phyloP scores from a whole-genome alignment of 202 grass and related monocot genomes.

The Digitaria exilis region DNA sequence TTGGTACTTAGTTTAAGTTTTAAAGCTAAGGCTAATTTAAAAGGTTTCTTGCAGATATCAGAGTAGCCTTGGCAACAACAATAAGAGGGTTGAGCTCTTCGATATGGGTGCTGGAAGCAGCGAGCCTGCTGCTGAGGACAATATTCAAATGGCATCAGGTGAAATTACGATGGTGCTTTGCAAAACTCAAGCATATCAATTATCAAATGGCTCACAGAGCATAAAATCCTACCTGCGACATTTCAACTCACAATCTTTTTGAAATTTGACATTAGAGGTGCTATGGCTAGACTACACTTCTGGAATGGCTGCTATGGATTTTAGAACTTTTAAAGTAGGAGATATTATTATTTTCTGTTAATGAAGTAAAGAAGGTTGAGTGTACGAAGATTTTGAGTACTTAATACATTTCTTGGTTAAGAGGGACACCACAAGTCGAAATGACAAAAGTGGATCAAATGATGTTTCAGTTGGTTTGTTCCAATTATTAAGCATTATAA shows the following conservation, averaged over 20 bases:
- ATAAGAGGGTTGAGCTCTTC: conserved; percentile 91
- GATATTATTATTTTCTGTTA: background rate
- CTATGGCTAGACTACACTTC: background rate
- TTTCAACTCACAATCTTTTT: background rate
- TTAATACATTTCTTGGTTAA: background rate
- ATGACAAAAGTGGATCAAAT: background rate
- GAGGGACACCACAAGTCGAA: conserved; percentile 3
- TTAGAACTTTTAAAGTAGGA: background rate
- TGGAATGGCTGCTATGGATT: background rate
- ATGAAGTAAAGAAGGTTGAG: background rate
- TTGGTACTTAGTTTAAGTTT: conserved; percentile 11
- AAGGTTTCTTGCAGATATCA: conserved; percentile 67
- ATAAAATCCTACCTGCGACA: conserved; percentile 8
- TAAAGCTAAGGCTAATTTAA: conserved; percentile 34
- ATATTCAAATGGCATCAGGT: conserved; percentile 97
- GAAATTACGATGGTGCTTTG: conserved; percentile 19
- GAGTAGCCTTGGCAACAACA: conserved; percentile 88
- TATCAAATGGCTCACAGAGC: background rate
- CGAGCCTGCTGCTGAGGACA: conserved; percentile 69
- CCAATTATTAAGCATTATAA: background rate
- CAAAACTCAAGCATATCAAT: conserved; percentile 15
- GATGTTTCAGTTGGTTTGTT: background rate
- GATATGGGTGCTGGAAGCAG: conserved; percentile 75
- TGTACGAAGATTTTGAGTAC: background rate
- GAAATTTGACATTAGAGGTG: conserved; percentile 3